Percentiles rank a stretch among this genome's conserved stretches.
These are phyloP conservation scores for Talaromyces sp. DNA, from an alignment of 2,329 filamentous ascomycete genomes.

Conservation along the genomic window DNA sequence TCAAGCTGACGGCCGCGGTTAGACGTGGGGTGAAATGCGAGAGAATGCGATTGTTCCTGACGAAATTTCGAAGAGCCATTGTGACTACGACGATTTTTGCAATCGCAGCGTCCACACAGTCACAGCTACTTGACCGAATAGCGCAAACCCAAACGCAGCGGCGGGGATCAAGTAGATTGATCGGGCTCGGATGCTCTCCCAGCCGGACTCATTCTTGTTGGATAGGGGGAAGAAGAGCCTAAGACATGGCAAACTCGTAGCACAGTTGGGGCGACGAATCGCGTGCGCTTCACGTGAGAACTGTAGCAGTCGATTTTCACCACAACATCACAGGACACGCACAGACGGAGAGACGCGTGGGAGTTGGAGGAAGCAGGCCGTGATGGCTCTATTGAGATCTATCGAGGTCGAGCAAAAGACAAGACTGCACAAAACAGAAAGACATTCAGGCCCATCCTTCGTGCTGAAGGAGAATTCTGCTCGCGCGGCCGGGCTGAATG, in stretches of 20 bases:
- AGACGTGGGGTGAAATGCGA: constrained; percentile 18
- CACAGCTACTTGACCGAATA: background rate
- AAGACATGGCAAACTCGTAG: background rate
- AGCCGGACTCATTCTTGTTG: constrained; percentile 1
- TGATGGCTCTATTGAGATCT: background rate
- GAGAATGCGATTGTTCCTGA: constrained; percentile 13
- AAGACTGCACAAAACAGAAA: background rate
- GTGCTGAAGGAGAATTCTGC: background rate
- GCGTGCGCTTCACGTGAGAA: background rate
- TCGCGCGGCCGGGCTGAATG: background rate
- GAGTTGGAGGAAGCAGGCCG: background rate
- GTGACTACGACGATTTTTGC: background rate
- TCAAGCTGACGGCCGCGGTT: constrained; percentile 23
- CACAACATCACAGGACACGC: background rate
- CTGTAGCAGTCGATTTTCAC: background rate
- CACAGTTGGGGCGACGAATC: background rate
- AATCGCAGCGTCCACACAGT: background rate
- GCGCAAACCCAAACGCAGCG: too few species aligned
- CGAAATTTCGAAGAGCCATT: background rate
- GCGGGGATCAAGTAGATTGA: background rate
- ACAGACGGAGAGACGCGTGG: background rate
- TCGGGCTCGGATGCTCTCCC: background rate
- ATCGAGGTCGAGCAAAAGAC: background rate
- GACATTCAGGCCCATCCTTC: background rate
- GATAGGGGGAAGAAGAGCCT: background rate